phyloP scores from a whole-genome alignment of 345 rosid genomes.

The Psidium friedrichsthalianum region DNA sequence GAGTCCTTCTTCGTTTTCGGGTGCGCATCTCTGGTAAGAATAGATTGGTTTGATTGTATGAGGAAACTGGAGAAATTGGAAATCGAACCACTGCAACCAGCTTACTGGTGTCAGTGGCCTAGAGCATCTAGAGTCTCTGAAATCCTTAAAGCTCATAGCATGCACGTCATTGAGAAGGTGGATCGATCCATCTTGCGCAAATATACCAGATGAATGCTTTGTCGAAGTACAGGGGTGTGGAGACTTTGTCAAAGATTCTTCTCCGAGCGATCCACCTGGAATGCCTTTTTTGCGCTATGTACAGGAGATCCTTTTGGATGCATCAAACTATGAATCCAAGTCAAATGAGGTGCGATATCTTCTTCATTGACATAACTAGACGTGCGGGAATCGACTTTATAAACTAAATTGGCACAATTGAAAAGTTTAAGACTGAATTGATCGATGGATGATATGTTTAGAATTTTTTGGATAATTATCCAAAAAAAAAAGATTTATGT shows the following conservation, averaged over 20 bases:
- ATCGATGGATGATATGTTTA: no score
- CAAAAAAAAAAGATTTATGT: not conserved
- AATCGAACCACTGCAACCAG: not conserved
- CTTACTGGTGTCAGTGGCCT: not conserved
- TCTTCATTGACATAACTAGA: not conserved
- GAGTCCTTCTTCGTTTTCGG: not conserved
- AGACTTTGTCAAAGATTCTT: not conserved
- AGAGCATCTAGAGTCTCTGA: rapidly evolving
- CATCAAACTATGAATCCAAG: not conserved
- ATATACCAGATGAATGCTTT: not conserved
- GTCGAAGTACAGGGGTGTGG: not conserved
- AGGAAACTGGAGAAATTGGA: not conserved
- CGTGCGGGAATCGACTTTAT: rapidly evolving
- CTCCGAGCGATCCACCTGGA: not conserved
- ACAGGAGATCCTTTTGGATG: rapidly evolving
- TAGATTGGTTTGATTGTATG: rapidly evolving
- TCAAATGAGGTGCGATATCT: not conserved
- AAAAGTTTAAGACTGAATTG: not conserved
- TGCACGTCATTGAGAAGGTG: not conserved
- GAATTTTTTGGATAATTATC: not conserved
- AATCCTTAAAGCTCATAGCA: not conserved
- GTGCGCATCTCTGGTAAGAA: not conserved
- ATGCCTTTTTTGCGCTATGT: rapidly evolving
- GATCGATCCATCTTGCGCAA: rapidly evolving
- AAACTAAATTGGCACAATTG: not conserved